A percentile compares a stretch with the other conserved stretches of the same genome.
Conservation (phyloP, 1,284 basidiomycete genomes). For the Phellopilus nigrolimitatus region DNA sequence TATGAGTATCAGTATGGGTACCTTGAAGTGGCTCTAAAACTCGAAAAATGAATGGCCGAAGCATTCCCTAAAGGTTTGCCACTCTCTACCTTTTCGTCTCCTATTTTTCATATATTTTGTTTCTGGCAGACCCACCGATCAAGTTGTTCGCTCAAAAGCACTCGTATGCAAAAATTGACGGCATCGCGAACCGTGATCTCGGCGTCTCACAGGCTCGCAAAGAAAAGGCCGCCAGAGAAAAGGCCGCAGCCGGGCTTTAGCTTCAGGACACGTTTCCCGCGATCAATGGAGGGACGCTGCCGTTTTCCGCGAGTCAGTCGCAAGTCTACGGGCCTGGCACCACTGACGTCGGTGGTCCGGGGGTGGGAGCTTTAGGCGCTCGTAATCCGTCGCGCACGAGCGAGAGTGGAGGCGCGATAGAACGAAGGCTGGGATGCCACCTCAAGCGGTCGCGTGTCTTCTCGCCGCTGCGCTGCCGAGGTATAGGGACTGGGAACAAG, state of each 20-base stretch:
- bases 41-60: constrained; percentile 86
- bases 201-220: constrained; percentile 48
- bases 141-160: constrained; percentile 90
- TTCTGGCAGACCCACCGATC: constrained; percentile 70
- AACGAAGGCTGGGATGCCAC: constrained; percentile 28
- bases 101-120: neutral
- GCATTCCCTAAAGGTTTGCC: constrained; percentile 76
- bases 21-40: too few species aligned
- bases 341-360: too few species aligned
- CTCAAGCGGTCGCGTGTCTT: constrained; percentile 49
- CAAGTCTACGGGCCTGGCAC: constrained; percentile 21
- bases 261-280: constrained; percentile 46
- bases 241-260: constrained; percentile 32
- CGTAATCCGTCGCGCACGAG: constrained; percentile 47
- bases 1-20: constrained; percentile 97
- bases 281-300: constrained; percentile 17
- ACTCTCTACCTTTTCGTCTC: neutral
- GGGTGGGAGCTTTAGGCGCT: constrained; percentile 36
- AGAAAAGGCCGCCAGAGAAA: constrained; percentile 21
- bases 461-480: constrained; percentile 47
- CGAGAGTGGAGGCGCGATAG: constrained; percentile 41
- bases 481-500: constrained; percentile 39
- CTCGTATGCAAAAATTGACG: constrained; percentile 84
- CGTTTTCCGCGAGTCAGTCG: constrained; percentile 23
- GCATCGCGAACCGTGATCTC: constrained; percentile 85